These are phyloP conservation scores for Trichoderma brevicompactum DNA, from an alignment of 2,329 filamentous ascomycete species.

Conservation along the genomic window DNA sequence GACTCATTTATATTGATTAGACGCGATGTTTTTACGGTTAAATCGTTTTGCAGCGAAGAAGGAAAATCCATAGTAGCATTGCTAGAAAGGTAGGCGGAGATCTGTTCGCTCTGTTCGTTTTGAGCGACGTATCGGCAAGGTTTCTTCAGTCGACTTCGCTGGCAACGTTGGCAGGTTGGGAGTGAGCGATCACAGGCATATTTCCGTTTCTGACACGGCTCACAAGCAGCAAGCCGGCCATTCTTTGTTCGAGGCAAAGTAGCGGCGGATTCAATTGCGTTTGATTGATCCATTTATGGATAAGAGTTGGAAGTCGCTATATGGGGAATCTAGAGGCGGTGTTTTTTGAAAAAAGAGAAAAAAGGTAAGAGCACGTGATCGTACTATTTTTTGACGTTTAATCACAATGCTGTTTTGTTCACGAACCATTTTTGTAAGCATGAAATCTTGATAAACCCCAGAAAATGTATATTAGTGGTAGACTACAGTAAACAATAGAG, in stretches of 20 bases:
- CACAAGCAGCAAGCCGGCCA: constrained; percentile 2
- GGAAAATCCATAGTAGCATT: background rate
- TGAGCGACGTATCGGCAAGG: background rate
- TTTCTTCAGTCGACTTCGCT: constrained; percentile 6
- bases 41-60: background rate
- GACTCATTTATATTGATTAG: background rate
- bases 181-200: constrained; percentile 14
- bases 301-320: background rate
- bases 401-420: no score
- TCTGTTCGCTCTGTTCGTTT: background rate
- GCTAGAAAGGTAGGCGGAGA: background rate
- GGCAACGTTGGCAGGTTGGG: constrained; percentile 3
- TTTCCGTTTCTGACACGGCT: constrained; percentile 2
- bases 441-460: no score
- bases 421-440: no score
- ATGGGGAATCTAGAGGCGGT: no score
- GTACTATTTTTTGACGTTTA: no score
- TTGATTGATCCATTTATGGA: background rate
- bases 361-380: background rate
- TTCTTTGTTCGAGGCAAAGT: constrained; percentile 5
- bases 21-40: background rate
- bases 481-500: no score
- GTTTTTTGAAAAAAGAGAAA: background rate
- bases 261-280: background rate
- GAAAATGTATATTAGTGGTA: no score